phyloP scores from a whole-genome alignment of 495 filamentous ascomycete genomes.

The Margaritispora aquatica region DNA sequence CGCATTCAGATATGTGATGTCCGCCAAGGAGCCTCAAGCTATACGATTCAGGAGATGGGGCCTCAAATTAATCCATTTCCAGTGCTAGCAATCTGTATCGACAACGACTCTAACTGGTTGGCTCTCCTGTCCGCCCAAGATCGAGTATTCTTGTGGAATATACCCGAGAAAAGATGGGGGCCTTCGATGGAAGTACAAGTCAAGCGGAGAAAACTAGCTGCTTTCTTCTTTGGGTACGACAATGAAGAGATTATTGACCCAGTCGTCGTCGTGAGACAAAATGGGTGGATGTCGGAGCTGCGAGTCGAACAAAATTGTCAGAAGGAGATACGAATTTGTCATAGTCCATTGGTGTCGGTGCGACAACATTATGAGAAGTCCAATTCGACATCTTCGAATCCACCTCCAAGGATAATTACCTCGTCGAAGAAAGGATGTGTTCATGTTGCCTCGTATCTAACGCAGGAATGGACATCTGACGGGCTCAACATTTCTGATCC shows the following conservation, averaged over 20 bases:
- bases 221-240: conserved; percentile 49
- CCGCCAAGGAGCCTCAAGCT: conserved; percentile 31
- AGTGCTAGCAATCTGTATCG: conserved; percentile 50
- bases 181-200: conserved; percentile 38
- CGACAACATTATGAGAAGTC: conserved; percentile 33
- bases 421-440: conserved; percentile 37
- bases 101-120: conserved; percentile 53
- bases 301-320: conserved; percentile 25
- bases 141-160: conserved; percentile 51
- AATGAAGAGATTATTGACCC: conserved; percentile 28
- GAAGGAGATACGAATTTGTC: conserved; percentile 35
- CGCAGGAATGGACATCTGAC: conserved; percentile 25
- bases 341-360: conserved; percentile 37
- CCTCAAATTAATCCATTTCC: conserved; percentile 41
- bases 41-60: conserved; percentile 32
- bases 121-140: conserved; percentile 53
- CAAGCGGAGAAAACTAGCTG: conserved; percentile 44
- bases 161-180: conserved; percentile 44
- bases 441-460: conserved; percentile 35
- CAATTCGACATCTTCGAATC: conserved; percentile 10
- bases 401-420: conserved; percentile 30
- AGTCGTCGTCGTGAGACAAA: conserved; percentile 49
- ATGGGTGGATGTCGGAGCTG: conserved; percentile 51
- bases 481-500: conserved; percentile 25
- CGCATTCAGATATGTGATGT: conserved; percentile 54